phyloP scores from a whole-genome alignment of 768 basidiomycete species.

The Boletus eberwhitei region DNA sequence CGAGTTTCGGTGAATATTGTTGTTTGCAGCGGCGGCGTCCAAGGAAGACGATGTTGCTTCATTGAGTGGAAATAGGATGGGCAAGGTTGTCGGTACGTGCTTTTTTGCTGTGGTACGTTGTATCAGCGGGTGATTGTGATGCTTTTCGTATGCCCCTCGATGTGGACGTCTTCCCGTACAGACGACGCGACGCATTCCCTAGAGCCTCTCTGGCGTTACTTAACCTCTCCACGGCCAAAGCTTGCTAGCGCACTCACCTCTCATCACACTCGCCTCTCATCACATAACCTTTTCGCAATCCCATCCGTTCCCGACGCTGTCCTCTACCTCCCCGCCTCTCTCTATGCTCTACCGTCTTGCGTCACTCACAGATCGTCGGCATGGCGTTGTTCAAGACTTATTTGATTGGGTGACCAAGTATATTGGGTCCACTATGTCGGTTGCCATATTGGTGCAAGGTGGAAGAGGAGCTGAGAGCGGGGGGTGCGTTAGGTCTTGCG shows the following conservation, averaged over 20 bases:
- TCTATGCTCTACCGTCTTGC: too few species aligned
- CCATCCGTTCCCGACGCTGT: too few species aligned
- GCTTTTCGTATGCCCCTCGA: background rate
- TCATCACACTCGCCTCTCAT: too few species aligned
- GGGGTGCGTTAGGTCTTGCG: too few species aligned
- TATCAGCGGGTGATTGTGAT: background rate
- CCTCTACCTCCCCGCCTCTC: too few species aligned
- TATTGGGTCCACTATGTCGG: constrained; percentile 85
- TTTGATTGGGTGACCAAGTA: constrained; percentile 73
- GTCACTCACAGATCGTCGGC: constrained; percentile 95
- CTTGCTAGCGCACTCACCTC: constrained; percentile 70
- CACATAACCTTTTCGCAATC: too few species aligned
- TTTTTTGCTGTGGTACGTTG: constrained; percentile 18
- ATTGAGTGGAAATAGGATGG: constrained; percentile 37
- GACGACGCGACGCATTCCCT: constrained; percentile 68
- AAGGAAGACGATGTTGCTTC: constrained; percentile 70
- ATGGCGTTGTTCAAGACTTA: constrained; percentile 95
- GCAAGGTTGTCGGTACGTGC: constrained; percentile 32
- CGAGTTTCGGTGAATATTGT: constrained; percentile 53
- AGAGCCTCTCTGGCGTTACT: constrained; percentile 82
- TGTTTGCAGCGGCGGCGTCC: constrained; percentile 22
- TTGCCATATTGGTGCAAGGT: constrained; percentile 96
- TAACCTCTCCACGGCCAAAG: constrained; percentile 88
- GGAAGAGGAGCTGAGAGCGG: too few species aligned
- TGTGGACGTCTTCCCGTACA: constrained; percentile 19